Evolutionary conservation across 1,284 basidiomycete species (phyloP).

Genomic region (Austroboletus niveus): DNA sequence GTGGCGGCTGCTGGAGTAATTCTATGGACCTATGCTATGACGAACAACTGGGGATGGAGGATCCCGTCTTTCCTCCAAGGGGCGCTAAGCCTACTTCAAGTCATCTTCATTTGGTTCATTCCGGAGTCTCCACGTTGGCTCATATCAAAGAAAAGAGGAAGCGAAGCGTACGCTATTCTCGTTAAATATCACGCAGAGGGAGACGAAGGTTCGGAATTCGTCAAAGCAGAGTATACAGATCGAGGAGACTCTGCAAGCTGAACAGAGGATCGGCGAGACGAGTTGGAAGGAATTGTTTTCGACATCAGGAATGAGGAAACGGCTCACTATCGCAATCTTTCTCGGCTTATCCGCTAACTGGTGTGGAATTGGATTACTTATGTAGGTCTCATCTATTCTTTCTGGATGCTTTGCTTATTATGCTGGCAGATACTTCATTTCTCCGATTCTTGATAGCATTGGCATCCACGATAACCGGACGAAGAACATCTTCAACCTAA

Average conservation of each 20-base stretch:
- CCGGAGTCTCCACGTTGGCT: slow-evolving; percentile 65
- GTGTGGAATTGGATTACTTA: not conserved
- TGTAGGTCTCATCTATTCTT: not conserved
- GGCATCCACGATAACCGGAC: too few relatives aligned
- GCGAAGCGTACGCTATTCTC: slow-evolving; percentile 31
- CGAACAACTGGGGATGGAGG: slow-evolving; percentile 43
- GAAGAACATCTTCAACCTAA: too few relatives aligned
- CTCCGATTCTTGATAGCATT: too few relatives aligned
- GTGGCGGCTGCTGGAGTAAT: slow-evolving; percentile 33
- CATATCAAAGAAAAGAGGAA: slow-evolving; percentile 47
- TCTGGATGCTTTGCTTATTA: too few relatives aligned
- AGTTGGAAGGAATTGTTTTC: slow-evolving; percentile 1
- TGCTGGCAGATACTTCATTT: too few relatives aligned
- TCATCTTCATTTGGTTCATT: slow-evolving; percentile 47
- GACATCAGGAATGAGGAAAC: slow-evolving; percentile 8
- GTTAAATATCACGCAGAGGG: slow-evolving; percentile 22
- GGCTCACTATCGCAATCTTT: slow-evolving; percentile 3
- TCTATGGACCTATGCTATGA: slow-evolving; percentile 48
- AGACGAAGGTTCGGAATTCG: slow-evolving; percentile 16
- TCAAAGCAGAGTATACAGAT: slow-evolving; percentile 17
- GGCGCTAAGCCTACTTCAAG: slow-evolving; percentile 46
- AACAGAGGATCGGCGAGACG: slow-evolving; percentile 1
- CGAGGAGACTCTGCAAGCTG: slow-evolving; percentile 28
- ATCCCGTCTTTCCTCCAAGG: slow-evolving; percentile 41
- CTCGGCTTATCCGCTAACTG: slow-evolving; percentile 13